phyloP scores from a whole-genome alignment of 2,329 filamentous ascomycete species.

The Trichoderma sp. region DNA sequence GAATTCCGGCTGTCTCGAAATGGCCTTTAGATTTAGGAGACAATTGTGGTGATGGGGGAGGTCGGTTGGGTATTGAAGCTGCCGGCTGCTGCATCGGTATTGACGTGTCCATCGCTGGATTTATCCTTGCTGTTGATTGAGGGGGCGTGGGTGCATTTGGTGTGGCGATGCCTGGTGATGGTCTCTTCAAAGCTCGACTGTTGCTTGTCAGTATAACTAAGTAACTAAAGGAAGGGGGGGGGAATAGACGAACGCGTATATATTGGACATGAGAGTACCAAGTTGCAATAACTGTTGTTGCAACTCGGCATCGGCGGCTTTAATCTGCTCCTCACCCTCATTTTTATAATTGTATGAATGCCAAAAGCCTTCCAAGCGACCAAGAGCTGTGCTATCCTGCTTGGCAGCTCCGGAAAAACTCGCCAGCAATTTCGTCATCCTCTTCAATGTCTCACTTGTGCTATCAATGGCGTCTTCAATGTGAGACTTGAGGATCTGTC shows the following conservation, averaged over 20 bases:
- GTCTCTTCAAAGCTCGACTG: slow-evolving; percentile 32
- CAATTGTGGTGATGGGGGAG: slow-evolving; percentile 5
- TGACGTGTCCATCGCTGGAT: not conserved
- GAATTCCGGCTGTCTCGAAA: not conserved
- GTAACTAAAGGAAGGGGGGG: too few relatives aligned
- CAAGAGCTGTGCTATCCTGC: slow-evolving; percentile 24
- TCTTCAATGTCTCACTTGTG: slow-evolving; percentile 27
- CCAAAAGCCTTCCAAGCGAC: slow-evolving; percentile 31
- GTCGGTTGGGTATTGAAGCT: not conserved
- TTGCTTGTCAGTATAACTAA: not conserved
- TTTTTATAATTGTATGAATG: slow-evolving; percentile 34
- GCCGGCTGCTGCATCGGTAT: not conserved
- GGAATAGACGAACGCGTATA: slow-evolving; percentile 32
- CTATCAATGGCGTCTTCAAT: slow-evolving; percentile 30
- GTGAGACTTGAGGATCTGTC: slow-evolving; percentile 28
- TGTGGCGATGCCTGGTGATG: slow-evolving; percentile 1
- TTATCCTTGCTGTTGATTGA: not conserved
- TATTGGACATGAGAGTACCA: slow-evolving; percentile 33
- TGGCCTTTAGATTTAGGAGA: slow-evolving; percentile 2
- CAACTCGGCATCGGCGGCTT: slow-evolving; percentile 29
- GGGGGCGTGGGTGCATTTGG: slow-evolving; percentile 1
- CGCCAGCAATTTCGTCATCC: slow-evolving; percentile 32
- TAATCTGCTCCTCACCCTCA: slow-evolving; percentile 33
- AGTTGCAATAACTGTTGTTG: slow-evolving; percentile 30
- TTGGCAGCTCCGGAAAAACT: slow-evolving; percentile 27